These are phyloP conservation scores for Wilcoxina mikolae DNA, from an alignment of 495 filamentous ascomycete genomes.

Conservation along the genomic window DNA sequence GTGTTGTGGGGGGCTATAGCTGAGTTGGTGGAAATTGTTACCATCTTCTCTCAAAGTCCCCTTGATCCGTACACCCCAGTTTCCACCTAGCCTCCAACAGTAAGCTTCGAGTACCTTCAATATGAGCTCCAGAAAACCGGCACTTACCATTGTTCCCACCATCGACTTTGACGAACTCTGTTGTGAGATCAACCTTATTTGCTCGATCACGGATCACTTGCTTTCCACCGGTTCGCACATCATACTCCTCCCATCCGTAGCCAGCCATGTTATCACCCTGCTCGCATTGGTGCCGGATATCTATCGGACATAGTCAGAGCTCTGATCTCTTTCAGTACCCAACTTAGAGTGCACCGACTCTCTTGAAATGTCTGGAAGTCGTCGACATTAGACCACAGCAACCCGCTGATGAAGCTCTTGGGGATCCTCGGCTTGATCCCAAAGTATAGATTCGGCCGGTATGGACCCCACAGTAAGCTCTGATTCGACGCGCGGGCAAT, in stretches of 20 bases:
- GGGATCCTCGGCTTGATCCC: constrained; percentile 78
- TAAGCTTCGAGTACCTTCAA: neutral
- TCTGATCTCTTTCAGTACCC: neutral
- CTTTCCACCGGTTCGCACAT: constrained; percentile 67
- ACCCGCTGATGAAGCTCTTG: constrained; percentile 63
- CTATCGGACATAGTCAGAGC: too few species aligned
- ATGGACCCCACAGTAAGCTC: constrained; percentile 89
- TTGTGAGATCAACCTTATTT: constrained; percentile 79
- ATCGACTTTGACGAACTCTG: constrained; percentile 83
- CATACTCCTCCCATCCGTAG: constrained; percentile 96
- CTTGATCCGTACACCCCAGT: constrained; percentile 79
- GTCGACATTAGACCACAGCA: constrained; percentile 86
- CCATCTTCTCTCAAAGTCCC: constrained; percentile 60
- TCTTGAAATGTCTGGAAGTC: constrained; percentile 60
- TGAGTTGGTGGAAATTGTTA: constrained; percentile 8
- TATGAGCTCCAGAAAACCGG: neutral
- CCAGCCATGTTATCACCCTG: constrained; percentile 88
- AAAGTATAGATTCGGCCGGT: constrained; percentile 91
- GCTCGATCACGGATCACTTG: constrained; percentile 80
- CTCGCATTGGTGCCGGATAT: constrained; percentile 86
- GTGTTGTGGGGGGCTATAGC: neutral
- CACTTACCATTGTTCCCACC: constrained; percentile 58
- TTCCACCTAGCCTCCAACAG: constrained; percentile 36
- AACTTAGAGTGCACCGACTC: constrained; percentile 49
- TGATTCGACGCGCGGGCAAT: constrained; percentile 54